These are phyloP conservation scores for Heterobasidion occidentale DNA, from an alignment of 1,284 basidiomycete species.

Conservation along the genomic window DNA sequence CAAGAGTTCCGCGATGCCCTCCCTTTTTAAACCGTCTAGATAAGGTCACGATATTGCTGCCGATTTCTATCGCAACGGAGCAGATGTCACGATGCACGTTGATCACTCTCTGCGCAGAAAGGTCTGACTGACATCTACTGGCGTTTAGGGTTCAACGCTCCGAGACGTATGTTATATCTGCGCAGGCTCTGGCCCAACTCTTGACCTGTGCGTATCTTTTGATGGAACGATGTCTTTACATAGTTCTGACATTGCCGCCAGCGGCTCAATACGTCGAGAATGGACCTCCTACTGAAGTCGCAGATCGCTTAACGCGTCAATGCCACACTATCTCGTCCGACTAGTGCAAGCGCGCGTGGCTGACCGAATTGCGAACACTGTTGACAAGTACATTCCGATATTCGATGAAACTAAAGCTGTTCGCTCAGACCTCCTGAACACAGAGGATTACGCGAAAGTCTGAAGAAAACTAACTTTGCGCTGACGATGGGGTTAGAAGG, in stretches of 20 bases:
- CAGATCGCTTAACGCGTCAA: not conserved
- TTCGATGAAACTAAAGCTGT: no score
- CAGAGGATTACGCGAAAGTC: slow-evolving; percentile 46
- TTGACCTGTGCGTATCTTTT: slow-evolving; percentile 26
- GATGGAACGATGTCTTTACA: slow-evolving; percentile 20
- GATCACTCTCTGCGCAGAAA: not conserved
- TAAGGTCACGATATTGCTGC: slow-evolving; percentile 32
- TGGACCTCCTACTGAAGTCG: not conserved
- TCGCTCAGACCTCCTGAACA: not conserved
- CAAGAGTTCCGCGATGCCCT: not conserved
- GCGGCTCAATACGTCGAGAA: not conserved
- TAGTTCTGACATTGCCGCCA: not conserved
- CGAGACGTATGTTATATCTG: slow-evolving; percentile 55
- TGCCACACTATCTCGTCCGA: not conserved
- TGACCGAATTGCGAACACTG: not conserved
- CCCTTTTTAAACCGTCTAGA: not conserved
- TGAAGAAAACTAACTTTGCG: slow-evolving; percentile 54
- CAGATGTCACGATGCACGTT: slow-evolving; percentile 20
- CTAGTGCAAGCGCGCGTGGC: not conserved
- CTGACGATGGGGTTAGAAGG: slow-evolving; percentile 46
- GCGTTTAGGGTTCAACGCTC: slow-evolving; percentile 46
- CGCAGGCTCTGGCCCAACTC: slow-evolving; percentile 26
- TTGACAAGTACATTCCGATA: slow-evolving; percentile 9
- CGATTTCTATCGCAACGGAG: slow-evolving; percentile 37
- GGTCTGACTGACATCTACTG: not conserved